Evolutionary conservation across 1,284 basidiomycete genomes (phyloP), one percentile per base, ranked within the genome.

Genomic region (Ceratobasidium sp.): DNA sequence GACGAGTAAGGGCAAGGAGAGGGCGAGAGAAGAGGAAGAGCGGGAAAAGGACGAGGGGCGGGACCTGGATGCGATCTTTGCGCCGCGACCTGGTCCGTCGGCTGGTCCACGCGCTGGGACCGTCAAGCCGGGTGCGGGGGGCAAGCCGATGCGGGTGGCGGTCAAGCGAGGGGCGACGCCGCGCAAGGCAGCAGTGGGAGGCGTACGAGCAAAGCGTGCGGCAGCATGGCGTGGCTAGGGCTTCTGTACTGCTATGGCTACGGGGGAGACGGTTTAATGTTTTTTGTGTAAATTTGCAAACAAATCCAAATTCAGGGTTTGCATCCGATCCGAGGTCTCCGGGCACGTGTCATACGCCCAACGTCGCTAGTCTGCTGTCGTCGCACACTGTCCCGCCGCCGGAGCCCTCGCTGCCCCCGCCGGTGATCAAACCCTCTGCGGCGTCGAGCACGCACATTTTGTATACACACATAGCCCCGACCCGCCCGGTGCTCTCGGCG

Each of bases 281-380:
- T 14, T 44, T 64, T 64, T 20, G 60, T 23, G 64, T 38, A 33
- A 6, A 41, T 38, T 23, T 30, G 12, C 46, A 48, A 46, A 65
- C 41, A 65, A 10, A 2, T 3, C 12, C 59, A 60, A 60, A 69
- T 8, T 41, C 30, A 57, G 52, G n/a, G 48, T 41, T 59, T 71
- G 68, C 68, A 46, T 71, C 68, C 68, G 68, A 71, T 10, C 59
- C 59, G 59, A 60, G 59, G 59, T 60, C 33, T 50, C 50, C 33
- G 66, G 68, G 52, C 68, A 71, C 68, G 68, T 71, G 68, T 52
- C 68, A 60, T 60, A 38, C 55, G 68, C 68, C 54, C 68, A 59
- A 59, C 59, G 59, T 60, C 59, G 59, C 55, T n/a, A 44, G 54
- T n/a, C 57, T 54, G 52, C 68, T 71, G 68, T 71, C 68, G 68